These are phyloP conservation scores for Suaeda aralocaspica DNA, from an alignment of 148 eudicot genomes.

Conservation along the genomic window DNA sequence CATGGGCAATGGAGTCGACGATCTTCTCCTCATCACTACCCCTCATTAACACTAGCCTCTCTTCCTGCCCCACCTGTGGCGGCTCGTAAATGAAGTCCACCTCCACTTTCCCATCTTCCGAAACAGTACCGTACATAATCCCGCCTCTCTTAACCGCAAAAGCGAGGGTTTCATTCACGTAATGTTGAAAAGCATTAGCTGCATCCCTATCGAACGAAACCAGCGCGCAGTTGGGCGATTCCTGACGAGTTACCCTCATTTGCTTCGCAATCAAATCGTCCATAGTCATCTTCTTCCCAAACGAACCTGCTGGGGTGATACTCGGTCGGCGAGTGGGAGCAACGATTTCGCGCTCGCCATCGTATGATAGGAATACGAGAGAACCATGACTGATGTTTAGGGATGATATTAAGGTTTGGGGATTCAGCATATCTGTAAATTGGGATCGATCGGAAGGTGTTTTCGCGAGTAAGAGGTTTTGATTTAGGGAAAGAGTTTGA, in stretches of 20 bases:
- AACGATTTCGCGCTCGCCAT: constrained; percentile 57
- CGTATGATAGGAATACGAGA: constrained; percentile 51
- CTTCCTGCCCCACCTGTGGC: constrained; percentile 79
- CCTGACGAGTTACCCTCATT: constrained; percentile 72
- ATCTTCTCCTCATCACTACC: constrained; percentile 73
- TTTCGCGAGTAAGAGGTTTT: constrained; percentile 72
- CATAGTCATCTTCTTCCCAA: constrained; percentile 92
- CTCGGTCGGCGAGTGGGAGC: constrained; percentile 35
- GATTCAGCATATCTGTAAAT: constrained; percentile 60
- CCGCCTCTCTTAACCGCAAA: constrained; percentile 85
- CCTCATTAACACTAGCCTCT: constrained; percentile 51
- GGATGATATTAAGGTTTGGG: constrained; percentile 37
- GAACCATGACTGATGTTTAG: constrained; percentile 60
- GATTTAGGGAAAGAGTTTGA: constrained; percentile 71
- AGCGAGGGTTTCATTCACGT: constrained; percentile 67
- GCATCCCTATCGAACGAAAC: constrained; percentile 87
- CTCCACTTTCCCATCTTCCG: constrained; percentile 67
- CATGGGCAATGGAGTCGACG: constrained; percentile 75
- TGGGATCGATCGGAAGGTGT: constrained; percentile 40
- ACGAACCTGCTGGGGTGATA: constrained; percentile 65
- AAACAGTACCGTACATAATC: constrained; percentile 85
- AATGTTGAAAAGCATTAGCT: constrained; percentile 76
- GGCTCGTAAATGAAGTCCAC: constrained; percentile 93
- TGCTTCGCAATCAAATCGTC: constrained; percentile 87
- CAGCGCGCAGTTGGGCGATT: constrained; percentile 64